Evolutionary conservation across 768 basidiomycete genomes (phyloP).

Genomic region (Pleurotus ostreatus): DNA sequence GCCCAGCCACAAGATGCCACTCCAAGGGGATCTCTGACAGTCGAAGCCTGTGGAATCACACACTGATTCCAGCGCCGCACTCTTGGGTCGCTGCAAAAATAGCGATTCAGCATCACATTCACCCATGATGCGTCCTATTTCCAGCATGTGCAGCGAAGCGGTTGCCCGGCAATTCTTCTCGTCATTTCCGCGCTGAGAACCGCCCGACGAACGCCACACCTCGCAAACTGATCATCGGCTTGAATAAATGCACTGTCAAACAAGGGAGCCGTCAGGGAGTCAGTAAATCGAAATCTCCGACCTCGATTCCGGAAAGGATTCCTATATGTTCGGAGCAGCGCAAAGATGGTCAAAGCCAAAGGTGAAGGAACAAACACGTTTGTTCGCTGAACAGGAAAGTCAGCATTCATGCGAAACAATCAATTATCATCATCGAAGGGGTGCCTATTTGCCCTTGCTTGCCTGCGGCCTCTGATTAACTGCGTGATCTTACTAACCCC

Average conservation of each 20-base stretch:
- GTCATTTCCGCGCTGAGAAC: neutral
- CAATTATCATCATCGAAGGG: neutral
- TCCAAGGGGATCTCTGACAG: neutral
- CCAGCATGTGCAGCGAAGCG: neutral
- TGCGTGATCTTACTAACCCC: too few relatives aligned
- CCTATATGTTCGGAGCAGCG: neutral
- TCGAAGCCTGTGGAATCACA: too few relatives aligned
- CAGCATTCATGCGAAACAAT: conserved; percentile 2
- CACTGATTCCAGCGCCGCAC: neutral
- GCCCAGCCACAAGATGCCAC: neutral
- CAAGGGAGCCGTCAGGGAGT: neutral
- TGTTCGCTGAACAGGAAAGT: neutral
- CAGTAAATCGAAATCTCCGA: neutral
- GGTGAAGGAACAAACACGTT: neutral
- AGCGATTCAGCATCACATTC: neutral
- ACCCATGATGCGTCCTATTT: neutral
- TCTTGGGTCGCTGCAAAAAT: conserved; percentile 1
- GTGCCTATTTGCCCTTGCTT: neutral
- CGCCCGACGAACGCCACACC: neutral
- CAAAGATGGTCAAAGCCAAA: neutral
- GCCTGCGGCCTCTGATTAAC: neutral
- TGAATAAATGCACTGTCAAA: neutral
- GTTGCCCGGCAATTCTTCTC: neutral
- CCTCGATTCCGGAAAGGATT: neutral
- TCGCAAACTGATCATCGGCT: neutral